phyloP scores from a whole-genome alignment of 2,329 filamentous ascomycete species.

The Aureobasidium lini region DNA sequence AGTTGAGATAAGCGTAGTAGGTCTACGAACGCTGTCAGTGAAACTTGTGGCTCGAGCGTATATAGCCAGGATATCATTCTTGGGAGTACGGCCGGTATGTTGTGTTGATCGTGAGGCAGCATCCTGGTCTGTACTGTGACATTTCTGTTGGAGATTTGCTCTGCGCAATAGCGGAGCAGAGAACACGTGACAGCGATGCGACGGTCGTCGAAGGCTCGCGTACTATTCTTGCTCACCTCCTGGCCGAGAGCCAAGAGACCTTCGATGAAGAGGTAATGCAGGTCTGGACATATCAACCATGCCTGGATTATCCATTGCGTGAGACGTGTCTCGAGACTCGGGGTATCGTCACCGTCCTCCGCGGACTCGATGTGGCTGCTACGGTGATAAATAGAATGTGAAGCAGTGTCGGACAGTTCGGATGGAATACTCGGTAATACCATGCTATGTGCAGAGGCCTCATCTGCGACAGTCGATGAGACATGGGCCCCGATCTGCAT shows the following conservation, averaged over 20 bases:
- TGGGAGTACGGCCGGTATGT: neutral
- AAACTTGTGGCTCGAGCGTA: neutral
- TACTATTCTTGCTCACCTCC: neutral
- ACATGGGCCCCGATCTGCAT: neutral
- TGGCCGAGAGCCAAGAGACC: neutral
- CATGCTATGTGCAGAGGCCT: neutral
- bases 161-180: constrained; percentile 2
- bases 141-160: neutral
- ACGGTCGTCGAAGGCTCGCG: neutral
- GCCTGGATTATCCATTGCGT: constrained; percentile 4
- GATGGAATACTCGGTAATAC: neutral
- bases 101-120: neutral
- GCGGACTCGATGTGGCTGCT: neutral
- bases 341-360: neutral
- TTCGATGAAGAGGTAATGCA: neutral
- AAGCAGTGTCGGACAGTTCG: neutral
- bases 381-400: neutral
- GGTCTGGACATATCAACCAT: neutral
- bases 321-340: neutral
- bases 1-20: neutral
- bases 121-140: neutral
- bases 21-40: neutral
- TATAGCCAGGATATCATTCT: constrained; percentile 2
- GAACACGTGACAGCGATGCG: neutral
- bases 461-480: neutral